Evolutionary conservation across 78 protist genomes (phyloP), one percentile per base, ranked within the genome.

Genomic region (Guillardia theta): DNA sequence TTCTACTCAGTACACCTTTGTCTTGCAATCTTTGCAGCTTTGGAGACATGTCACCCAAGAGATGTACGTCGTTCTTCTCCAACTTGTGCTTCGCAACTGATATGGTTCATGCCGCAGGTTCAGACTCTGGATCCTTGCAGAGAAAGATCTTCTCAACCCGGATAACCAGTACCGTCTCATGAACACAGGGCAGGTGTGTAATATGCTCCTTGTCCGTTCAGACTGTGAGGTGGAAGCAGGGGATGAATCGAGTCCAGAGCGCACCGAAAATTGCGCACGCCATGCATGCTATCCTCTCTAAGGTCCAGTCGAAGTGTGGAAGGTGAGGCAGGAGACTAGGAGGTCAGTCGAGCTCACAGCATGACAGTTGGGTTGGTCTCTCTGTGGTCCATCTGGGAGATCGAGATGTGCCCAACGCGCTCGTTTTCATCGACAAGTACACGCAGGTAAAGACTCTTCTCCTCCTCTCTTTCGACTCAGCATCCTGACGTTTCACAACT

Each of bases 381-480:
- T 46, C 93, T 0, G 98, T 97, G 12, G 88, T 98, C 15, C 99
- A 98, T 88, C 80, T 97, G 47, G 98, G 99, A 47, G 99, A 98
- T 48, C 94, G 95, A 53, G 94, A 97, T 41, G 15, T 33, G 15
- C 88, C 94, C 39, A 94, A 94, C 54, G 95, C 93, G 24, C 64
- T 53, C 62, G 19, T 9, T 3, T 94, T 94, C 46, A 94, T 94
- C 54, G 95, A 94, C 43, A 94, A 94, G 88, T 98, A 97, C 94
- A 97, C 98, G 21, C 98, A 96, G 92, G 95, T 53, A 21, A 33
- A 6, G 78, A 6, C 39, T 10, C 78, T 64, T 24, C 36, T 64
- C 39, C 15, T 10, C 58, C 58, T 50, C 58, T 50, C 39, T 24
- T 58, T 8, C 39, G 70, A 6, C 70, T 58, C 27, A 58, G 70